Conservation (phyloP, 768 basidiomycete genomes). For the Suillus subluteus region DNA sequence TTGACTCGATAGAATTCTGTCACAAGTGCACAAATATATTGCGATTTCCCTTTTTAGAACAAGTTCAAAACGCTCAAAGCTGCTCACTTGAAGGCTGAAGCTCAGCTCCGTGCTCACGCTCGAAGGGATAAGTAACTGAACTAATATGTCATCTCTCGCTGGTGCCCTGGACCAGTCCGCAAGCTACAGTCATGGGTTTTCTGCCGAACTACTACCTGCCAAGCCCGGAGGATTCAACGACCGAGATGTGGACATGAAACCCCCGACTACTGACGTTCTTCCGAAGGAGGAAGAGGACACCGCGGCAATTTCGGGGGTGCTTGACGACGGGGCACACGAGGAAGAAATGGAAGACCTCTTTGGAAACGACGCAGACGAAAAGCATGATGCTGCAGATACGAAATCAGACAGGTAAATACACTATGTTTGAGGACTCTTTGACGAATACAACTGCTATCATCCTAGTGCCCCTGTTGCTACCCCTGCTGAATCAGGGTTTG, state of each 20-base stretch:
- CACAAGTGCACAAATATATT: neutral
- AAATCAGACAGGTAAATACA: constrained; percentile 52
- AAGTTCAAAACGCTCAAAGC: neutral
- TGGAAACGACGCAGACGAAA: constrained; percentile 65
- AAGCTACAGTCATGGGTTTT: constrained; percentile 26
- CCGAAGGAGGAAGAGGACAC: constrained; percentile 23
- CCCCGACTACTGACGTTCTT: constrained; percentile 16
- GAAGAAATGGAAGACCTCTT: constrained; percentile 80
- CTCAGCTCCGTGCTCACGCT: neutral
- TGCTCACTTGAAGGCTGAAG: neutral
- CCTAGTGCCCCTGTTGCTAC: constrained; percentile 41
- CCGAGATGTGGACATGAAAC: constrained; percentile 49
- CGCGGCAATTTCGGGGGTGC: constrained; percentile 12
- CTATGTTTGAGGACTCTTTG: constrained; percentile 11
- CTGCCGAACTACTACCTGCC: constrained; percentile 13
- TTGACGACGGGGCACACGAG: constrained; percentile 19
- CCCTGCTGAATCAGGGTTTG: constrained; percentile 47
- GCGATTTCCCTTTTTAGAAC: neutral
- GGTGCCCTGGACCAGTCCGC: constrained; percentile 52
- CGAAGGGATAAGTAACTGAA: neutral
- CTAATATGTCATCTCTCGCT: constrained; percentile 60
- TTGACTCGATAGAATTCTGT: too few relatives aligned
- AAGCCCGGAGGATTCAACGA: constrained; percentile 16
- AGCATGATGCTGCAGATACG: constrained; percentile 35
- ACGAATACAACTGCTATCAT: constrained; percentile 25